Percentiles rank a stretch among this genome's conserved stretches.
These are phyloP conservation scores for Cryptococcus floricola DNA, from an alignment of 1,284 basidiomycete genomes.

Conservation along the genomic window DNA sequence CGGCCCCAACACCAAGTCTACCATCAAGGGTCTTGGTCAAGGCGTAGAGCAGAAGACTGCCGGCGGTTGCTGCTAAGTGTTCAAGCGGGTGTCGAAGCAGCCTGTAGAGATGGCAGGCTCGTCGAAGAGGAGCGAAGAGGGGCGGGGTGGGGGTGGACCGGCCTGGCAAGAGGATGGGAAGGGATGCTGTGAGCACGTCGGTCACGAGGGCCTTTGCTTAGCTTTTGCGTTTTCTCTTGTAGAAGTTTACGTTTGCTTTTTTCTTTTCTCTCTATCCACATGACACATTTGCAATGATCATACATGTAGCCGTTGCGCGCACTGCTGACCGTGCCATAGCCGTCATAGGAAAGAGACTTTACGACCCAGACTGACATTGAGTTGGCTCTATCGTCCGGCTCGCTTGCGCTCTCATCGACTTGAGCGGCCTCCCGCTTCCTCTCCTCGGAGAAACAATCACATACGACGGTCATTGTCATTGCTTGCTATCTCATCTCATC, in stretches of 20 bases:
- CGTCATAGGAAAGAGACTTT: too few species aligned
- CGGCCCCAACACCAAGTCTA: conserved; percentile 51
- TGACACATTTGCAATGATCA: background rate
- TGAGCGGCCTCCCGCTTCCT: too few species aligned
- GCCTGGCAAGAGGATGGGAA: background rate
- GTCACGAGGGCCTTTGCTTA: background rate
- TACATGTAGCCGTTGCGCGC: too few species aligned
- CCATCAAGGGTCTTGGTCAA: conserved; percentile 61
- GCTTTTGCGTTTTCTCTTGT: background rate
- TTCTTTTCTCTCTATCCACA: background rate
- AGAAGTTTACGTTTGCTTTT: background rate
- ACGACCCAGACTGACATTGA: too few species aligned
- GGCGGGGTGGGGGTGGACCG: background rate
- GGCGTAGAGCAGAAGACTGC: conserved; percentile 68
- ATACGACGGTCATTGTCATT: too few species aligned
- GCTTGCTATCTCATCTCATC: too few species aligned
- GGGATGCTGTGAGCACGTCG: background rate
- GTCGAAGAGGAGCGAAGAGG: background rate
- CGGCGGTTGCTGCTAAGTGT: conserved; percentile 66
- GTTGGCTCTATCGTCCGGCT: too few species aligned
- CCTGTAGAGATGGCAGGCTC: background rate
- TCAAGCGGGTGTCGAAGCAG: background rate
- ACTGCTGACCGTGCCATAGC: too few species aligned
- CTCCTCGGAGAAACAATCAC: too few species aligned
- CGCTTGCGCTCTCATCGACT: too few species aligned